Base-by-base conservation (phyloP, 148 eudicot species). In the Heliosperma pusillum region DNA sequence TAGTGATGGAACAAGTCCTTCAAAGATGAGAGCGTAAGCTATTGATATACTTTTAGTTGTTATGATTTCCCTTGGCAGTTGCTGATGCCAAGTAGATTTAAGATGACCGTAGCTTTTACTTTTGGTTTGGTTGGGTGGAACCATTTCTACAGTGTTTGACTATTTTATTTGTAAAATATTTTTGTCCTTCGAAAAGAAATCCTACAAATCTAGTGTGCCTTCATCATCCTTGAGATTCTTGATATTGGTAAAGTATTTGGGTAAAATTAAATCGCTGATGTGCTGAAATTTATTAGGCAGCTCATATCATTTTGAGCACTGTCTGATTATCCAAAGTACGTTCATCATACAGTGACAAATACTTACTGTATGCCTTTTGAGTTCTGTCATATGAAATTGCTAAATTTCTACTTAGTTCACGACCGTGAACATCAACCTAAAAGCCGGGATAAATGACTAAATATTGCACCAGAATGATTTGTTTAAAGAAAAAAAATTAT, bases 1-100 rank as follows among this genome's bases (percentile, higher is more conserved):
- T 72, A 88, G 94, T 85, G 92, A 92, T 87, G 99, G 99, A 80
- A 90, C 99, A 74, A 95, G 99, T 84, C 99, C 99, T 83, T 84
- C 91, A 70, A 95, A 90, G 82, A 95, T 95, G 97, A 92, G 97
- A 84, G 99, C 90, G 99, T 95, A 83, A 89, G 97, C 81, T 70
- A 45, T 24, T 17, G 30, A 76, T 25, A 6, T 26, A 26, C 72
- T 67, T 68, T 57, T 17, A 56, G 8, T 16, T 70, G 10, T 55
- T 40, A 9, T 40, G 20, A 40, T 4, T 58, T 64, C 2, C 61
- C 60, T 74, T 44, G 13, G 8, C 24, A 29, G 44, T 76, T 76
- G 13, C 30, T 21, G 19, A 21, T 69, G n/a, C 10, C 59, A 27
- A 47, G 11, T 61, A 36, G 42, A 7, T 36, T 36, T 36, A 36